phyloP scores from a whole-genome alignment of 305 asterid genomes.

The Solanum hybrid region DNA sequence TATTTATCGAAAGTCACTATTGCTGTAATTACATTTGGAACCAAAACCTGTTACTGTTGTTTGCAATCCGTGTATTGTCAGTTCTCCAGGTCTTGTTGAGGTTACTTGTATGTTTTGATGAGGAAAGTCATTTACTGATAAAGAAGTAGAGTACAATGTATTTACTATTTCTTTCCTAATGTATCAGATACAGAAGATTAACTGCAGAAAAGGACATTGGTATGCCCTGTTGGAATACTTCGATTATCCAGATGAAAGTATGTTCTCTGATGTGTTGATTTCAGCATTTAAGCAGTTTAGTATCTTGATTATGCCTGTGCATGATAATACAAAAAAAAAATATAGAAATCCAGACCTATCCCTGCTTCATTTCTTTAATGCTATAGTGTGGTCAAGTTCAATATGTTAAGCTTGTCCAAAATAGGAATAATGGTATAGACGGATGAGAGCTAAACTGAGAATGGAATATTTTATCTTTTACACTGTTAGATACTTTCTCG shows the following conservation, averaged over 20 bases:
- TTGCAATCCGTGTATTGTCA: neutral
- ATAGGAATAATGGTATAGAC: neutral
- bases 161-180: conserved; percentile 6
- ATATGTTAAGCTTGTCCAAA: neutral
- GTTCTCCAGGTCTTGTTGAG: neutral
- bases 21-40: neutral
- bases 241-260: conserved; percentile 72
- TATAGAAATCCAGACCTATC: neutral
- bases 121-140: neutral
- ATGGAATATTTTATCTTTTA: neutral
- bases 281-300: neutral
- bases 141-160: neutral
- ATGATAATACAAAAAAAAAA: neutral
- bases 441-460: neutral
- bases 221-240: conserved; percentile 27
- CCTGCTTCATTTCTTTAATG: neutral
- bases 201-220: conserved; percentile 12
- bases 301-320: neutral
- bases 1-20: neutral
- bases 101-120: neutral
- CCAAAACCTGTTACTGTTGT: neutral
- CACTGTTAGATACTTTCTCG: neutral
- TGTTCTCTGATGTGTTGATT: conserved; percentile 15
- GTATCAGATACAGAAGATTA: conserved; percentile 37
- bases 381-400: neutral